Percentiles rank a stretch among this genome's conserved stretches.
Conservation (phyloP, 2,329 filamentous ascomycete species). For the Stachybotrys chlorohalonatus region DNA sequence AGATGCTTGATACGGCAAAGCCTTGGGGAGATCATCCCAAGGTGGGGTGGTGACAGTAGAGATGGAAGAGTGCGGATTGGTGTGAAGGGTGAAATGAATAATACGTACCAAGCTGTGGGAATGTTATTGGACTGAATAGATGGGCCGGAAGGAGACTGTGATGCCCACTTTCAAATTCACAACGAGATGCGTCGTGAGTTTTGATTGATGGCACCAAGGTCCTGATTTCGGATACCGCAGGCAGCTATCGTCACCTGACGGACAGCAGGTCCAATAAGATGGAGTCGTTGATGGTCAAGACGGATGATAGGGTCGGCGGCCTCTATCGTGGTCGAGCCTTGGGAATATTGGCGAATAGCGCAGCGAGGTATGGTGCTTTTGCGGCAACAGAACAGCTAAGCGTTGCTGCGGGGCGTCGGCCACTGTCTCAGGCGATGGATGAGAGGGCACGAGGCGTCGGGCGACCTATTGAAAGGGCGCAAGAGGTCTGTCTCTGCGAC, state of each 20-base stretch:
- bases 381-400: slow-evolving; percentile 11
- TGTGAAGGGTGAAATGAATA: background rate
- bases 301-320: slow-evolving; percentile 37
- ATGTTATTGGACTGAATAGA: background rate
- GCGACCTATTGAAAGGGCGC: background rate
- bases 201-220: slow-evolving; percentile 14
- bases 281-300: slow-evolving; percentile 29
- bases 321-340: slow-evolving; percentile 29
- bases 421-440: background rate
- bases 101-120: background rate
- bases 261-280: slow-evolving; percentile 35
- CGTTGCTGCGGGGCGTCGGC: background rate
- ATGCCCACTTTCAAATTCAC: background rate
- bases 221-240: slow-evolving; percentile 22
- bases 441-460: background rate
- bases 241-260: slow-evolving; percentile 42
- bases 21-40: background rate
- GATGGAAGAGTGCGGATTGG: background rate
- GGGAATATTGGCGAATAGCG: slow-evolving; percentile 20
- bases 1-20: background rate
- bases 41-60: background rate
- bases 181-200: slow-evolving; percentile 8
- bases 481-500: background rate
- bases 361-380: slow-evolving; percentile 43
- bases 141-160: background rate